Evolutionary conservation across 805 yeast species (phyloP), one percentile per base, ranked within the genome.

Genomic region (Hanseniaspora mollemarum): DNA sequence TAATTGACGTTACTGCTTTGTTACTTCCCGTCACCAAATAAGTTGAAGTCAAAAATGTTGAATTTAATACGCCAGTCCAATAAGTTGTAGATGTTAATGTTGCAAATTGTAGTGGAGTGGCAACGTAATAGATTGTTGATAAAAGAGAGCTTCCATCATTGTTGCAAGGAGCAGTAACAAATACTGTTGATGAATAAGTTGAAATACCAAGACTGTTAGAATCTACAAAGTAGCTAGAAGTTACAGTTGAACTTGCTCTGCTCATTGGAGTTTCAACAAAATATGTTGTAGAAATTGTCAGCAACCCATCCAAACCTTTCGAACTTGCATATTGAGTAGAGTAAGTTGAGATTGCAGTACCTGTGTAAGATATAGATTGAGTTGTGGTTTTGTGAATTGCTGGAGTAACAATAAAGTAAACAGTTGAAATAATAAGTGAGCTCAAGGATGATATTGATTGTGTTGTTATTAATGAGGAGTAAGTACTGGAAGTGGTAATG

Each of bases 381-480:
- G 50, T 45, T 3, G 33, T 18, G 2, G 46, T 22, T 9, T 18
- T 26, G 36, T 45, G 46, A 15, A 16, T 16, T 19, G 44, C 51
- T 25, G 59, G 60, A 4, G 57, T 52, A 22, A 43, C 52, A 15
- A 58, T 56, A 39, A 39, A 42, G 42, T 54, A 56, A 36, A 56
- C 28, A 1, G 58, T 56, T 10, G 54, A 41, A 18, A 51, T 51
- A 8, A 44, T 18, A 24, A 38, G 26, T 19, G 49, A 39, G 31
- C 26, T 40, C 1, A 38, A 18, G 9, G 35, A 25, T 1, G 35
- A 18, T 3, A 43, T 19, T 2, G 28, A 16, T 12, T 16, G 22
- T 8, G 53, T 50, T 15, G 38, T 28, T 2, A 50, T 33, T 9
- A 19, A 18, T 10, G 39, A 38, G 3, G 53, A 37, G 15, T 43